These are phyloP conservation scores for Myxozyma neglecta DNA, from an alignment of 805 yeast species.

Conservation along the genomic window DNA sequence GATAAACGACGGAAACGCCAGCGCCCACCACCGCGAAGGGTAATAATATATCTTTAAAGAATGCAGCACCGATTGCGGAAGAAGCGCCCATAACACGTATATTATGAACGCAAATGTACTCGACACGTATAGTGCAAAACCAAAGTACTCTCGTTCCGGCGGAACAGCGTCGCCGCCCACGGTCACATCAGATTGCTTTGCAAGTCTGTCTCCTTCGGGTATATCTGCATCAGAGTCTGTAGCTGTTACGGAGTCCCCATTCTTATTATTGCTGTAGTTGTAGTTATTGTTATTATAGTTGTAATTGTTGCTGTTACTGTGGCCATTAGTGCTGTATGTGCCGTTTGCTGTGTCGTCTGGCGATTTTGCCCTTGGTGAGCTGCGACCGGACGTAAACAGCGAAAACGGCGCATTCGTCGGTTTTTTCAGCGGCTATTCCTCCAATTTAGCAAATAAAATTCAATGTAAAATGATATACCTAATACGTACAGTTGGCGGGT, in stretches of 20 bases:
- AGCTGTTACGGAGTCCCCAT: neutral
- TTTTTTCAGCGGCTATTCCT: conserved; percentile 16
- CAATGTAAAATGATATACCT: too few species aligned
- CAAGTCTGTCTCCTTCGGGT: conserved; percentile 38
- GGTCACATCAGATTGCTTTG: conserved; percentile 42
- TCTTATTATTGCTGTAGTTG: too few species aligned
- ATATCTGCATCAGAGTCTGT: conserved; percentile 34
- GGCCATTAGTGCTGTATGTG: too few species aligned
- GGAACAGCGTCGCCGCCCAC: conserved; percentile 44
- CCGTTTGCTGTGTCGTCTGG: too few species aligned
- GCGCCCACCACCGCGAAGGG: conserved; percentile 92
- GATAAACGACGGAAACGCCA: conserved; percentile 70
- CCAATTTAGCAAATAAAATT: neutral
- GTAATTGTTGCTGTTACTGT: too few species aligned
- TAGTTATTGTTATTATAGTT: too few species aligned
- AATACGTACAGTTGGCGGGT: conserved; percentile 31
- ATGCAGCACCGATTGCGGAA: conserved; percentile 61
- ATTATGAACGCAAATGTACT: conserved; percentile 55
- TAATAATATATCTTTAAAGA: conserved; percentile 61
- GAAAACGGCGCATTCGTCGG: conserved; percentile 27
- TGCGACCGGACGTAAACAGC: conserved; percentile 28
- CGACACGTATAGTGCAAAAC: conserved; percentile 78
- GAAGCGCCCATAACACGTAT: conserved; percentile 72
- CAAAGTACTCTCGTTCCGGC: conserved; percentile 66
- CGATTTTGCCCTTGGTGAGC: conserved; percentile 20